phyloP scores from a whole-genome alignment of 257 asterid genomes.

The Solanum ossicruentum region DNA sequence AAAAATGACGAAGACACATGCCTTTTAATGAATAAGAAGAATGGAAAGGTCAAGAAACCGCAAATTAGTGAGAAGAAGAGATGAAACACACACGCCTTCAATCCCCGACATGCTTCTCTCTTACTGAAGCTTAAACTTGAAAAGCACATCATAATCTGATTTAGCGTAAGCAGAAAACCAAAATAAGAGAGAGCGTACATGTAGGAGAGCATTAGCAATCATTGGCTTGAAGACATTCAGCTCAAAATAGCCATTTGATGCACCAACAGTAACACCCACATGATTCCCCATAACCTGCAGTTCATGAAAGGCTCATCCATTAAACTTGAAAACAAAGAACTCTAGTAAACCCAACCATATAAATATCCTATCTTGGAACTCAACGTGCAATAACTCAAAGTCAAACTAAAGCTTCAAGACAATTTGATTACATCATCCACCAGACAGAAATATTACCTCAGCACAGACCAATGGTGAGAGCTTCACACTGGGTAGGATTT shows the following conservation, averaged over 20 bases:
- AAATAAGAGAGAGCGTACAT: slow-evolving; percentile 31
- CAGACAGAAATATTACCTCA: slow-evolving; percentile 40
- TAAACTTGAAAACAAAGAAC: not conserved
- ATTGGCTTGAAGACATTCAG: slow-evolving; percentile 90
- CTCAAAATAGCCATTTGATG: slow-evolving; percentile 93
- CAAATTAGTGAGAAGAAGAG: not conserved
- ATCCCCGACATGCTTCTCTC: not conserved
- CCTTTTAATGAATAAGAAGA: not conserved
- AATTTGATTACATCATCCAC: not conserved
- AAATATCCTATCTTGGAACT: not conserved
- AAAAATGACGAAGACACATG: not conserved
- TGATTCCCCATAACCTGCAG: slow-evolving; percentile 80
- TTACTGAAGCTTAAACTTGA: not conserved
- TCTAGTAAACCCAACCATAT: not conserved
- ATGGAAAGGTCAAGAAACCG: not conserved
- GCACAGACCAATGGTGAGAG: slow-evolving; percentile 97
- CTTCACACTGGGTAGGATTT: slow-evolving; percentile 97
- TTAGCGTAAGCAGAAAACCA: not conserved
- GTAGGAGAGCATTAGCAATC: slow-evolving; percentile 82
- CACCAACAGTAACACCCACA: slow-evolving; percentile 85
- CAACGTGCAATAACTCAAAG: not conserved
- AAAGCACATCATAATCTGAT: not conserved
- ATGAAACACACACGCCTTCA: not conserved
- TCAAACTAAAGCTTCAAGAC: not conserved
- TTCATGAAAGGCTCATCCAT: not conserved